phyloP scores from a whole-genome alignment of 306 rosid genomes.

The Glycyrrhiza uralensis region DNA sequence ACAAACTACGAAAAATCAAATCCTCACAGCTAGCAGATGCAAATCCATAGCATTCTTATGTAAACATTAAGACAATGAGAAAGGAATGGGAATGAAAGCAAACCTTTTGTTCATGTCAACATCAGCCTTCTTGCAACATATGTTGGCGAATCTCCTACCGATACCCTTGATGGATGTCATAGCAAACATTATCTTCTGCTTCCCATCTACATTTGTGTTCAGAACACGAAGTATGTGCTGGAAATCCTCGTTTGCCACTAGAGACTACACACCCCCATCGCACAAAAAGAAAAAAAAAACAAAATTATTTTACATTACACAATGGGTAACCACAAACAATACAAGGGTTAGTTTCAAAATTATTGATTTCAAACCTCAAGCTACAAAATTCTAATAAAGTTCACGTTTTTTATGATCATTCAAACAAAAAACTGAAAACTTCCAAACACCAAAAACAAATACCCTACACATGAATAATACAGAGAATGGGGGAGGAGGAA shows the following conservation, averaged over 20 bases:
- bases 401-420: neutral
- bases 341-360: neutral
- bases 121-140: constrained; percentile 45
- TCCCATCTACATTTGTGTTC: constrained; percentile 49
- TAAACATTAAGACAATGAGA: too few species aligned
- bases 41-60: too few species aligned
- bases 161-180: constrained; percentile 51
- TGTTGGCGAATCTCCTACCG: constrained; percentile 43
- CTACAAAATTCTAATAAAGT: neutral
- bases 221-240: constrained; percentile 50
- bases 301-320: neutral
- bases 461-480: neutral
- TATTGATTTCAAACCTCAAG: neutral
- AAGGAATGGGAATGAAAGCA: too few species aligned
- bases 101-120: constrained; percentile 53
- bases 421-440: neutral
- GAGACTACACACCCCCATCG: constrained; percentile 3
- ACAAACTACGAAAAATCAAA: neutral
- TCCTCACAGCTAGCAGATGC: too few species aligned
- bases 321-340: neutral
- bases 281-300: neutral
- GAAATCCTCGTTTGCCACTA: constrained; percentile 47
- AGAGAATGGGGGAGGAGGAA: neutral
- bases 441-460: too few species aligned
- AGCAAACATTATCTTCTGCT: constrained; percentile 46